Percentiles rank a stretch among this genome's conserved stretches.
phyloP scores from a whole-genome alignment of 2,329 filamentous ascomycete species.

The Mycosphaerella sp. region DNA sequence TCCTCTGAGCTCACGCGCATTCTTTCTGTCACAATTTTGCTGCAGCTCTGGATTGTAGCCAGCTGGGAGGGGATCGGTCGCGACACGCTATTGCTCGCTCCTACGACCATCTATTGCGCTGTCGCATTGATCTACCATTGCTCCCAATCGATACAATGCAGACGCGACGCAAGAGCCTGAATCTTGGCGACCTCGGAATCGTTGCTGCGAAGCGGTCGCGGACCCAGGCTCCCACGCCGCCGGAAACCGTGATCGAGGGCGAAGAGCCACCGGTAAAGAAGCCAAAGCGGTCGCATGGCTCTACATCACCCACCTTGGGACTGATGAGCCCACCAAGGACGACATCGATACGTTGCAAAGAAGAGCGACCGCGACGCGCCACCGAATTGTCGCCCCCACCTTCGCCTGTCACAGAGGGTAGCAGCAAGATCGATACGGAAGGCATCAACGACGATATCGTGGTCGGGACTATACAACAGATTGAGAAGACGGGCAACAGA shows the following conservation, averaged over 20 bases:
- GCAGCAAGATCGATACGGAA: constrained; percentile 64
- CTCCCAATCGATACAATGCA: constrained; percentile 56
- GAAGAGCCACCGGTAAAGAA: constrained; percentile 51
- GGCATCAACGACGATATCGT: constrained; percentile 94
- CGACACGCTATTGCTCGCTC: neutral
- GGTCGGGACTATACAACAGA: constrained; percentile 76
- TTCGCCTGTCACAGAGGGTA: constrained; percentile 54
- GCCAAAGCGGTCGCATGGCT: constrained; percentile 69
- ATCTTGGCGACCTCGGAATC: constrained; percentile 85
- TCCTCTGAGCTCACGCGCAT: constrained; percentile 1
- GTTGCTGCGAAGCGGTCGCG: constrained; percentile 56
- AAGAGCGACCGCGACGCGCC: constrained; percentile 43
- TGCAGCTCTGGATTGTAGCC: constrained; percentile 4
- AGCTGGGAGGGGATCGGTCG: constrained; percentile 2
- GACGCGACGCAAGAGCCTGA: constrained; percentile 92
- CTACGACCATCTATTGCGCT: neutral
- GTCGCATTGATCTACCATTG: constrained; percentile 4
- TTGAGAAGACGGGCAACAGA: constrained; percentile 83
- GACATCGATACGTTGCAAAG: constrained; percentile 41
- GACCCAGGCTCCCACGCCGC: constrained; percentile 48
- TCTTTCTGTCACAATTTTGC: constrained; percentile 4
- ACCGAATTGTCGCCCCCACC: constrained; percentile 73
- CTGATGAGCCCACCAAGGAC: constrained; percentile 42
- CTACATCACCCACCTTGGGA: constrained; percentile 34
- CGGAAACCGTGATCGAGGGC: constrained; percentile 57